phyloP scores from a whole-genome alignment of 305 asterid species.

The Solanum hybrid region DNA sequence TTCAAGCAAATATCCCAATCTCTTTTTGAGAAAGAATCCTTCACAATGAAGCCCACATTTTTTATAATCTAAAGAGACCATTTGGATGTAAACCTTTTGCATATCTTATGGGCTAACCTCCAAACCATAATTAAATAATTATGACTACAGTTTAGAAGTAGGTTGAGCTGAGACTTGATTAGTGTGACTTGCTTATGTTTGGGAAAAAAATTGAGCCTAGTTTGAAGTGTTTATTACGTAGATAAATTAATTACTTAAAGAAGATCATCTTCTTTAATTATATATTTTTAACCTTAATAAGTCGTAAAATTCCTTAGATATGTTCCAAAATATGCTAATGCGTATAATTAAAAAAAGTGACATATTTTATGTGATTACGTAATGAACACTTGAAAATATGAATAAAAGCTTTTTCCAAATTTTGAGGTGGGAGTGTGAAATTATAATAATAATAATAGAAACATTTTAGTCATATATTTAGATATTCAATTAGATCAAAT shows the following conservation, averaged over 20 bases:
- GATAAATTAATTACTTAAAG: too few relatives aligned
- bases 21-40: background rate
- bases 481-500: too few relatives aligned
- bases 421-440: background rate
- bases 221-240: too few relatives aligned
- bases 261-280: too few relatives aligned
- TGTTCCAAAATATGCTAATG: background rate
- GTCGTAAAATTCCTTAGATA: background rate
- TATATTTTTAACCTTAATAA: background rate
- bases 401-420: background rate
- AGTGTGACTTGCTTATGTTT: background rate
- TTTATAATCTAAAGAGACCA: background rate
- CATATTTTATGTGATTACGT: background rate
- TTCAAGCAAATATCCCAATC: background rate
- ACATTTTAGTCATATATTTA: background rate
- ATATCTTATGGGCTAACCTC: background rate
- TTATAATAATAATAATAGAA: background rate
- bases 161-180: background rate
- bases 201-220: accelerated
- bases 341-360: background rate
- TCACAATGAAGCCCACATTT: background rate
- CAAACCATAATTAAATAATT: background rate
- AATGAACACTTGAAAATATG: background rate
- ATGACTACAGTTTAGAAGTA: background rate
- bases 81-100: background rate